Evolutionary conservation across 106 monocot genomes (phyloP).

Genomic region (Apostasia shenzhenica): DNA sequence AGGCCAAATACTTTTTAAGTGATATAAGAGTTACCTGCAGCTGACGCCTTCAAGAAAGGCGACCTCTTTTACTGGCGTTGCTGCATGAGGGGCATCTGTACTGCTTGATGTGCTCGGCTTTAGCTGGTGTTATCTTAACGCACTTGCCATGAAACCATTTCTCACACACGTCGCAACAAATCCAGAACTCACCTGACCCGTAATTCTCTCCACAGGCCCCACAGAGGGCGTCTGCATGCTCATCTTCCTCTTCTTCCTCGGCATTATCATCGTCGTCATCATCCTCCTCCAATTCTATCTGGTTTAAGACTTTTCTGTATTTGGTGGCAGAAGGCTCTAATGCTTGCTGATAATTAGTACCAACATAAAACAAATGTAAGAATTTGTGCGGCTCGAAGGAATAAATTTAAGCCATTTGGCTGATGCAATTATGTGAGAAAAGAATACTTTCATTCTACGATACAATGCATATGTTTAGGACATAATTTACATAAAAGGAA

Average conservation of each 20-base stretch:
- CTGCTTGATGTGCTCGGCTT: conserved; percentile 36
- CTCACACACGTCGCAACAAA: conserved; percentile 63
- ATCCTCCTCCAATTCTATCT: conserved; percentile 14
- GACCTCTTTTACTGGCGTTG: conserved; percentile 14
- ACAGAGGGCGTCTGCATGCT: conserved; percentile 42
- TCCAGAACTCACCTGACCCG: conserved; percentile 55
- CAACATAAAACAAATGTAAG: neutral
- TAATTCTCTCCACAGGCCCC: conserved; percentile 59
- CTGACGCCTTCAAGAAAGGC: conserved; percentile 6
- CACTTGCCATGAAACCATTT: conserved; percentile 62
- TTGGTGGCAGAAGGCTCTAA: conserved; percentile 15
- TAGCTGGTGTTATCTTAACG: conserved; percentile 41
- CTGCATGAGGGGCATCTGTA: conserved; percentile 44
- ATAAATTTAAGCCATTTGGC: no score
- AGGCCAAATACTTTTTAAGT: no score
- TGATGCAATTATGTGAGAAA: no score
- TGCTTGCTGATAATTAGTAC: conserved; percentile 3
- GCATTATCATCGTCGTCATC: conserved; percentile 13
- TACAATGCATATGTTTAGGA: no score
- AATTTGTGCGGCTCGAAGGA: no score
- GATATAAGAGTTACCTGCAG: no score
- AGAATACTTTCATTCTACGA: no score
- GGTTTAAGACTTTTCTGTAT: conserved; percentile 7
- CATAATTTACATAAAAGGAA: no score
- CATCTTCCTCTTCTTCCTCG: conserved; percentile 24